A percentile compares a stretch with the other conserved stretches of the same genome.
These are phyloP conservation scores for Amorphotheca resinae DNA, from an alignment of 495 filamentous ascomycete species.

Conservation along the genomic window DNA sequence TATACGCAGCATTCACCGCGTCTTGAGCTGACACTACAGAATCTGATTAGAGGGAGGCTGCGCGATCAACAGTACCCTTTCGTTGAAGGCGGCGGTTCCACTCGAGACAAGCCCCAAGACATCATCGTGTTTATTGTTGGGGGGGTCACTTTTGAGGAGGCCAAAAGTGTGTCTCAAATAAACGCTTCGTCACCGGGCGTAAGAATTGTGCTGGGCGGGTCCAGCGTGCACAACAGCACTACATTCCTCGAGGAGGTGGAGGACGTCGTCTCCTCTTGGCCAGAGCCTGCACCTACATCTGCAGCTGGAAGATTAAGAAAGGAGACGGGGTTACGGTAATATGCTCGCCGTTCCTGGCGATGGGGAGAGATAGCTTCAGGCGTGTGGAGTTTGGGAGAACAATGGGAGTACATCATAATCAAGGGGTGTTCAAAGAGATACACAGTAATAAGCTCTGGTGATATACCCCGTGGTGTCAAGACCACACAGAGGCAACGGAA, in stretches of 20 bases:
- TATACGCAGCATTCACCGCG: slow-evolving; percentile 95
- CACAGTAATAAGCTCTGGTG: background rate
- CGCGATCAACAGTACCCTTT: slow-evolving; percentile 82
- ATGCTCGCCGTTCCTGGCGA: background rate
- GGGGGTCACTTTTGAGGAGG: slow-evolving; percentile 90
- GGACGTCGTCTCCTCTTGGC: slow-evolving; percentile 70
- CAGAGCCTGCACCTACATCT: slow-evolving; percentile 53
- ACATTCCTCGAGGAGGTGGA: slow-evolving; percentile 82
- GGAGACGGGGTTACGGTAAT: slow-evolving; percentile 41
- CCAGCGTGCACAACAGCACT: slow-evolving; percentile 70
- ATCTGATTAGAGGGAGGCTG: slow-evolving; percentile 81
- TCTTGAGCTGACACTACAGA: slow-evolving; percentile 76
- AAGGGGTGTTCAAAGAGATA: background rate
- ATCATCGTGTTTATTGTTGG: slow-evolving; percentile 90
- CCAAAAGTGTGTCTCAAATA: slow-evolving; percentile 82
- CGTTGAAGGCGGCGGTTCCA: slow-evolving; percentile 71
- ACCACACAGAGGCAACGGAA: too few species aligned
- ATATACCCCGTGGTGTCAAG: too few species aligned
- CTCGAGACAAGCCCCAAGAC: slow-evolving; percentile 90
- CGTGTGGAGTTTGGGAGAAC: slow-evolving; percentile 5
- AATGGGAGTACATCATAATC: background rate
- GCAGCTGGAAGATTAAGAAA: slow-evolving; percentile 61
- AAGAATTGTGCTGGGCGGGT: slow-evolving; percentile 77
- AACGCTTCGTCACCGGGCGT: slow-evolving; percentile 86
- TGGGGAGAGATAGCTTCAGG: background rate